Percentiles rank a stretch among this genome's conserved stretches.
These are phyloP conservation scores for Aspergillus texensis DNA, from an alignment of 2,329 filamentous ascomycete genomes.

Conservation along the genomic window DNA sequence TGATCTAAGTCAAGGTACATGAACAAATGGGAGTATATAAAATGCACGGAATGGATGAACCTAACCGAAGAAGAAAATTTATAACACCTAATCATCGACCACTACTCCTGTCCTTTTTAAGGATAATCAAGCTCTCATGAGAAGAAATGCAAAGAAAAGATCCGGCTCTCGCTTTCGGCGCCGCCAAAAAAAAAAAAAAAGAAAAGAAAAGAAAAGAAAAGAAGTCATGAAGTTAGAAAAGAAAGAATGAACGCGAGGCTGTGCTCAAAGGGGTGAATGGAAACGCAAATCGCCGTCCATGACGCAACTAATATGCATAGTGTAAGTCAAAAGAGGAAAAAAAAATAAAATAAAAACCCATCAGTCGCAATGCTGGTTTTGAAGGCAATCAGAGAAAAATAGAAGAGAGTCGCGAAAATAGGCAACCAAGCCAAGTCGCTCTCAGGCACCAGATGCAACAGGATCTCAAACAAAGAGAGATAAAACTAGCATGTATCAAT, in stretches of 20 bases:
- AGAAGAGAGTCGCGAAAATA: not conserved
- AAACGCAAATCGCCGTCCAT: not conserved
- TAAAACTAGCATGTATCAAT: not conserved
- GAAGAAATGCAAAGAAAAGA: not conserved
- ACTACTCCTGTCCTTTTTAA: conserved; percentile 1
- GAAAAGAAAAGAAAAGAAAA: not conserved
- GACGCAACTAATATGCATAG: not conserved
- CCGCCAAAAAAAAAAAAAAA: not conserved
- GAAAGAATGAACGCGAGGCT: not conserved
- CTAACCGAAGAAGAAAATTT: not conserved
- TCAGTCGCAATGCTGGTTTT: not conserved
- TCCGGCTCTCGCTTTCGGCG: not conserved
- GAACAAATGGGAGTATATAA: conserved; percentile 4
- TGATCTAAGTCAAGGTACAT: not conserved
- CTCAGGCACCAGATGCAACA: not conserved
- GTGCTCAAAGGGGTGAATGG: not conserved
- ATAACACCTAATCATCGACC: not conserved
- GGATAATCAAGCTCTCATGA: not conserved
- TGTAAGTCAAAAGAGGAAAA: not conserved
- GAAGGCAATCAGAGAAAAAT: not conserved
- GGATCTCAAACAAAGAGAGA: not conserved
- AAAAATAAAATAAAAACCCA: not conserved
- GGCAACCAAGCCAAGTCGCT: not conserved
- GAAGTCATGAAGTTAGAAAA: not conserved
- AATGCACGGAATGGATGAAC: not conserved